Evolutionary conservation across 2,329 filamentous ascomycete species (phyloP).

Genomic region (Nigrograna mackinnonii): DNA sequence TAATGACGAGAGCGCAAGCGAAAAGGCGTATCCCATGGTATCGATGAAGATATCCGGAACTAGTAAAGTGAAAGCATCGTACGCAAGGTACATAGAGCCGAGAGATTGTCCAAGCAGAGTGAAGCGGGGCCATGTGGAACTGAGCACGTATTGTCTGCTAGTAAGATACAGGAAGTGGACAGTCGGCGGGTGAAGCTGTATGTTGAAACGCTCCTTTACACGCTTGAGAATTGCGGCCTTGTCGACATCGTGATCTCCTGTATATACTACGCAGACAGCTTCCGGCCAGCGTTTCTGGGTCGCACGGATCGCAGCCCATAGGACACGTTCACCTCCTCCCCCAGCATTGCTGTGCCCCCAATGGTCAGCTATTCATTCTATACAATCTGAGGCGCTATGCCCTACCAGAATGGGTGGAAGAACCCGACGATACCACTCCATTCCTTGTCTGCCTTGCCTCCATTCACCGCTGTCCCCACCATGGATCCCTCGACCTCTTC

Average conservation of each 20-base stretch:
- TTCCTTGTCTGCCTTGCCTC: constrained; percentile 54
- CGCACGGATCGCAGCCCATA: constrained; percentile 93
- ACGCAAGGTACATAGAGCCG: constrained; percentile 83
- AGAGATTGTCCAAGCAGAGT: constrained; percentile 93
- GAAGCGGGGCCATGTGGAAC: constrained; percentile 87
- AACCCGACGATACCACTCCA: constrained; percentile 92
- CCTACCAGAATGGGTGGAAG: constrained; percentile 95
- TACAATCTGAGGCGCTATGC: constrained; percentile 4
- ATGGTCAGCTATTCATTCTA: constrained; percentile 16
- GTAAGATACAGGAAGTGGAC: constrained; percentile 89
- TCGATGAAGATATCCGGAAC: constrained; percentile 95
- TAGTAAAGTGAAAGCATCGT: constrained; percentile 89
- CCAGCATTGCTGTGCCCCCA: constrained; percentile 78
- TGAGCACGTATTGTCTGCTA: constrained; percentile 82
- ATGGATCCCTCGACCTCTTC: constrained; percentile 66
- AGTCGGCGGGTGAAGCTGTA: constrained; percentile 79
- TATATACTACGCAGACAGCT: constrained; percentile 90
- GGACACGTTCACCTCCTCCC: constrained; percentile 90
- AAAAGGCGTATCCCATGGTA: constrained; percentile 97
- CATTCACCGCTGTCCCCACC: constrained; percentile 49
- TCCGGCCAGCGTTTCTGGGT: constrained; percentile 88
- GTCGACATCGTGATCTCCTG: constrained; percentile 86
- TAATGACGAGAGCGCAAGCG: constrained; percentile 78
- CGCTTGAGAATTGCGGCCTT: constrained; percentile 78
- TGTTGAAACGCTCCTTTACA: constrained; percentile 87